Percentiles rank a stretch among this genome's conserved stretches.
phyloP scores from a whole-genome alignment of 805 yeast species.

The Candida arabinofermentans region DNA sequence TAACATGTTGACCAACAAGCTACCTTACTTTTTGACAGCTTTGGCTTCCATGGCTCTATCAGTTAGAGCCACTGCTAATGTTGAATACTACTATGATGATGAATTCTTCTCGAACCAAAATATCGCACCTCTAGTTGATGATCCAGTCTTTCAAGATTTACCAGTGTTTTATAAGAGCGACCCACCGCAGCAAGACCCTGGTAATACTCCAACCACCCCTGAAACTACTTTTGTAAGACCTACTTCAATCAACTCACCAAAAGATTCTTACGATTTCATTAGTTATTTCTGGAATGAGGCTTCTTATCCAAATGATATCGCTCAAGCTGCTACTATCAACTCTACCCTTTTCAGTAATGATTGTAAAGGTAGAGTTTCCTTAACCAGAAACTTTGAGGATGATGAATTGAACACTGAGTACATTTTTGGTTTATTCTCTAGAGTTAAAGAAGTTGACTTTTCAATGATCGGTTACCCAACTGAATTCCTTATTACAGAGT shows the following conservation, averaged over 20 bases:
- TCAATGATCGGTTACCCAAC: conserved; percentile 16
- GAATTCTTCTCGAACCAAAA: background rate
- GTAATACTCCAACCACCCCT: background rate
- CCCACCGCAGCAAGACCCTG: background rate
- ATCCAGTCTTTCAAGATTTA: background rate
- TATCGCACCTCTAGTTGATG: background rate
- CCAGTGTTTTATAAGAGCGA: background rate
- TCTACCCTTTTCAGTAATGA: conserved; percentile 18
- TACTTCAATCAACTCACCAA: background rate
- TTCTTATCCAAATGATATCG: background rate
- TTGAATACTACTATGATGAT: background rate
- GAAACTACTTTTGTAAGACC: background rate
- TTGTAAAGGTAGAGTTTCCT: conserved; percentile 17
- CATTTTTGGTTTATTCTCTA: conserved; percentile 19
- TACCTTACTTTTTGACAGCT: background rate
- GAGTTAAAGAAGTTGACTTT: conserved; percentile 6
- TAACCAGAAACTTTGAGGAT: conserved; percentile 21
- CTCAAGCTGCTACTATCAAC: conserved; percentile 18
- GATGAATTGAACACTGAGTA: conserved; percentile 24
- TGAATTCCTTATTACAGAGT: conserved; percentile 9
- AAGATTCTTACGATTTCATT: background rate
- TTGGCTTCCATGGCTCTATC: background rate
- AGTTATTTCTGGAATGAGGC: background rate
- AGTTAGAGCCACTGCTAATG: background rate
- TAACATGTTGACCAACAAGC: too few relatives aligned